Percentiles rank a stretch among this genome's conserved stretches.
These are phyloP conservation scores for Amanita exitialis DNA, from an alignment of 768 basidiomycete genomes.

Conservation along the genomic window DNA sequence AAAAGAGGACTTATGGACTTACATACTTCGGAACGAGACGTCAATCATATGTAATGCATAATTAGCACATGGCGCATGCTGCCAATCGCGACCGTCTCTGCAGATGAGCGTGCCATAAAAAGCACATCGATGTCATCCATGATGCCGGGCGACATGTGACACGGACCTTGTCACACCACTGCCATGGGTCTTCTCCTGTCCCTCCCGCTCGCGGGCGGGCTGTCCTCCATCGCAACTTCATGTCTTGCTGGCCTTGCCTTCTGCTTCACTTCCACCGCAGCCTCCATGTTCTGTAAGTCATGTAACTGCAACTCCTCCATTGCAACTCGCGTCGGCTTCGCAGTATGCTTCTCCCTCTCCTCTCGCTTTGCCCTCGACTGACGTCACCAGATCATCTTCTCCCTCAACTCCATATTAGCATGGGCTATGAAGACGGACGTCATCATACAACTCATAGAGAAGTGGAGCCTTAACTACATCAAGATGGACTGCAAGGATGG, in stretches of 20 bases:
- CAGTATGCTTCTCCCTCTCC: conserved; percentile 29
- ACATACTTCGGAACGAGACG: too few relatives aligned
- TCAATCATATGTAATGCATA: too few relatives aligned
- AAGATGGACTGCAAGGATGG: conserved; percentile 94
- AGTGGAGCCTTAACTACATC: conserved; percentile 93
- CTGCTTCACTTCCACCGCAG: conserved; percentile 23
- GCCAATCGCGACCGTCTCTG: too few relatives aligned
- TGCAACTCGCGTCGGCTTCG: conserved; percentile 93
- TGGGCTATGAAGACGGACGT: conserved; percentile 94
- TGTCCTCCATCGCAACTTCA: conserved; percentile 77
- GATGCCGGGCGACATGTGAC: not conserved
- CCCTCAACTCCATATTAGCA: conserved; percentile 88
- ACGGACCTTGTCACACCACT: not conserved
- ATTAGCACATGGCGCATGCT: too few relatives aligned
- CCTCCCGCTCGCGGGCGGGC: conserved; percentile 56
- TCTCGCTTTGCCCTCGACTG: not conserved
- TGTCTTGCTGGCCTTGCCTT: conserved; percentile 7
- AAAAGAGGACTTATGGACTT: not conserved
- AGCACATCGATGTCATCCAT: too few relatives aligned
- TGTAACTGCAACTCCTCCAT: conserved; percentile 99
- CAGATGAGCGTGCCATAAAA: too few relatives aligned
- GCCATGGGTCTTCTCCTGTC: conserved; percentile 69
- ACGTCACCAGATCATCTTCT: conserved; percentile 80
- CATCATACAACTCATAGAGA: conserved; percentile 79
- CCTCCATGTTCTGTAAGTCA: conserved; percentile 95